These are phyloP conservation scores for Nannochloropsis limnetica DNA, from an alignment of 352 stramenopile species.

Conservation along the genomic window DNA sequence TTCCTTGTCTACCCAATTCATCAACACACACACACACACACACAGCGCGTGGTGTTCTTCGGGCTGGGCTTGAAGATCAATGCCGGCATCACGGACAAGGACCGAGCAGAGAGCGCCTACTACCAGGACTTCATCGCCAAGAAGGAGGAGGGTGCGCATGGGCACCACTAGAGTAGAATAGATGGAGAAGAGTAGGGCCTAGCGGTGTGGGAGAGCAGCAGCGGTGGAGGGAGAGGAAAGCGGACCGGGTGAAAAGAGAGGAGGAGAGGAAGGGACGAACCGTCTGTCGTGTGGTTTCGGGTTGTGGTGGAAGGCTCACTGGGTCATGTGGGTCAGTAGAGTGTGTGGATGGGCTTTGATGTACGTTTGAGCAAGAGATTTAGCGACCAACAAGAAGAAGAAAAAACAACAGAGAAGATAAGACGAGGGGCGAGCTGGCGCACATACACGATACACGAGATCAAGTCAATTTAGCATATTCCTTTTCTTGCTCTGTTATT, in stretches of 20 bases:
- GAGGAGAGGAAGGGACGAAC: not conserved
- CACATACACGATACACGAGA: not conserved
- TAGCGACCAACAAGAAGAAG: not conserved
- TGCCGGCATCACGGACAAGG: conserved; percentile 33
- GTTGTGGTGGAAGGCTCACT: not conserved
- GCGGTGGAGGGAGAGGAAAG: not conserved
- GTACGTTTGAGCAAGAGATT: not conserved
- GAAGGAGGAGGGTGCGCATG: not conserved
- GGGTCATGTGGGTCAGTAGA: not conserved
- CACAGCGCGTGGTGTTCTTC: conserved; percentile 12
- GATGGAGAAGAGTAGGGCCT: not conserved
- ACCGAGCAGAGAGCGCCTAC: conserved; percentile 24
- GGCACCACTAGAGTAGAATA: not conserved
- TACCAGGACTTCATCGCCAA: conserved; percentile 10
- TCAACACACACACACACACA: not conserved
- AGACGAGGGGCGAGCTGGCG: no score
- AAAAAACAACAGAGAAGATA: not conserved
- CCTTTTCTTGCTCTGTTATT: not conserved
- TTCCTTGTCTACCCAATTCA: not conserved
- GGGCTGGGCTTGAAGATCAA: conserved; percentile 20
- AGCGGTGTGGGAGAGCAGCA: not conserved
- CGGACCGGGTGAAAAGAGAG: not conserved
- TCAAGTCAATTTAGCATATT: not conserved
- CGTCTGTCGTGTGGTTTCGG: not conserved
- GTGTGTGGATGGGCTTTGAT: not conserved